phyloP scores from a whole-genome alignment of 1,284 basidiomycete species.

The Pterulicium gracile region DNA sequence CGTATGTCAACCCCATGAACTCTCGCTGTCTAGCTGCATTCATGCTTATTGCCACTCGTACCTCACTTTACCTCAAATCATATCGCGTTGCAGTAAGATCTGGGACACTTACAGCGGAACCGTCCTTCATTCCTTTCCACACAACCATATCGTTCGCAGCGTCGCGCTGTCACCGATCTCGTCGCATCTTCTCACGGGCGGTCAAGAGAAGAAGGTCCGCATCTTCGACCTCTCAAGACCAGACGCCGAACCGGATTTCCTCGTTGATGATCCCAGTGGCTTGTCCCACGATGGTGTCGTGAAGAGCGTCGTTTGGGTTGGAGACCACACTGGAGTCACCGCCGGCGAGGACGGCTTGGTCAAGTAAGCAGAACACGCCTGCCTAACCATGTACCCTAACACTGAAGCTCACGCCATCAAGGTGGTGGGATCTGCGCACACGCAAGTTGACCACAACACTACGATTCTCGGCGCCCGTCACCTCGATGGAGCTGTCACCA shows the following conservation, averaged over 20 bases:
- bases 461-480: constrained; percentile 72
- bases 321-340: constrained; percentile 76
- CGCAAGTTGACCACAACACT: constrained; percentile 62
- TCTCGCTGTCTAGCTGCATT: background rate
- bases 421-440: constrained; percentile 95
- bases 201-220: constrained; percentile 95
- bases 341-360: constrained; percentile 89
- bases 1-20: constrained; percentile 44
- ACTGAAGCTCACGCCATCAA: constrained; percentile 18
- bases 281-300: constrained; percentile 82
- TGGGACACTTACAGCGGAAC: constrained; percentile 95
- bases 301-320: constrained; percentile 90
- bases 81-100: constrained; percentile 61
- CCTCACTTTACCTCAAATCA: constrained; percentile 6
- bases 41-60: background rate
- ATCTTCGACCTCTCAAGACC: constrained; percentile 84
- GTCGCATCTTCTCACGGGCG: constrained; percentile 77
- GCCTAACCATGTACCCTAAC: background rate
- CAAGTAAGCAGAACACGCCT: constrained; percentile 45
- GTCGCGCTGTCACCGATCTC: constrained; percentile 73
- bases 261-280: constrained; percentile 42
- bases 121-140: constrained; percentile 84
- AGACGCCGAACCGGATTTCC: constrained; percentile 78
- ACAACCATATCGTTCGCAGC: constrained; percentile 96
- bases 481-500: constrained; percentile 87